Base-by-base conservation (phyloP, 2,329 filamentous ascomycete genomes). In the Trichoderma guizhouense region DNA sequence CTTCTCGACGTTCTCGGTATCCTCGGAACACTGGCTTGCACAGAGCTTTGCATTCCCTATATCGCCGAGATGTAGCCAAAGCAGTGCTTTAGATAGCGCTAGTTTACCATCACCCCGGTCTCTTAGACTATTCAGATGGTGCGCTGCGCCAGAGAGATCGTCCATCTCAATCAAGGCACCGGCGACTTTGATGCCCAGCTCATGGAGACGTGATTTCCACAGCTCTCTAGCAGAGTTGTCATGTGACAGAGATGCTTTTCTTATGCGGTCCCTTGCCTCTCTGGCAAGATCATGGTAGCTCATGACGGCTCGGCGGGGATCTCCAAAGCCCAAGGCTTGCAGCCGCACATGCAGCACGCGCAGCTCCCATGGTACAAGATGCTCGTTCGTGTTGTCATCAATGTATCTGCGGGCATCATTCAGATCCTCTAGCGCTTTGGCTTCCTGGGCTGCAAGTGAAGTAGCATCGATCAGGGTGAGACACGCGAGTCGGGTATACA, bases 271-370 rank as follows among this genome's bases (percentile, higher is more conserved):
- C 21, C 94, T 86, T 2, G 93, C 93, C 80, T 97, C 94, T 9
- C 92, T 83, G 0, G 91, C 94, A 2, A 98, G 86, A 74, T 97
- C 94, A 79, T 97, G 97, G 79, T 97, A 93, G 58, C 92, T 93
- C 86, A 96, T 95, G 71, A 99, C 91, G 4, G 93, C 92, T 73
- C 95, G 88, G 5, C 95, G 87, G 64, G 91, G 89, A 81, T 99
- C 96, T 5, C 91, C 91, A 74, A 96, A 97, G 1, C 93, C 94
- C 60, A 97, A 88, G 0, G 93, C 93, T 76, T 97, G 93, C 24
- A 98, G 86, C 1, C 95, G 88, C 9, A 98, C 92, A 7, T 92
- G 91, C 18, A 98, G 86, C 3, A 98, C 87, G 7, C 96, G 89
- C 67, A 99, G 86, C 55, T 92, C 88, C 95, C 96, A 99, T 0